These are phyloP conservation scores for Lathyrus tuberosus DNA, from an alignment of 306 rosid genomes.

Conservation along the genomic window DNA sequence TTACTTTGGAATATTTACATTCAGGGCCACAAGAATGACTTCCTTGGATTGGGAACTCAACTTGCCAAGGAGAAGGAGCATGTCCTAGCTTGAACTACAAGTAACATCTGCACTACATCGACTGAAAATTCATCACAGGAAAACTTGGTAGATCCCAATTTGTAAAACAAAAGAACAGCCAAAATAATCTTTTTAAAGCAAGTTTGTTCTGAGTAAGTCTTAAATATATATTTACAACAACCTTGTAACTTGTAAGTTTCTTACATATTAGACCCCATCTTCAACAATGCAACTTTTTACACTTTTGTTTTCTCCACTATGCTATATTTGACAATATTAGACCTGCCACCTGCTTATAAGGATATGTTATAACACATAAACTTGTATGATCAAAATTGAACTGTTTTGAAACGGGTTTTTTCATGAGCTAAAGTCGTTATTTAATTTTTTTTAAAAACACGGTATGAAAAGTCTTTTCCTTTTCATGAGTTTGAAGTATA, in stretches of 20 bases:
- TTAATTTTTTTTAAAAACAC: no score
- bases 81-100: neutral
- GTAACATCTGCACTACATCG: conserved; percentile 30
- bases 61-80: no score
- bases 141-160: conserved; percentile 27
- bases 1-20: conserved; percentile 20
- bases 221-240: conserved; percentile 36
- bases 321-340: no score
- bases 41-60: conserved; percentile 26
- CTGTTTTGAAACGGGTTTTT: no score
- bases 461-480: no score
- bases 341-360: no score
- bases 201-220: conserved; percentile 36
- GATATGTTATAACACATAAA: no score
- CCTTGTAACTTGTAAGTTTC: conserved; percentile 24
- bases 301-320: no score
- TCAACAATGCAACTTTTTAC: neutral
- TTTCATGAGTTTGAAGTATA: no score
- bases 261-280: neutral
- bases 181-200: conserved; percentile 26
- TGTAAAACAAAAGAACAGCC: conserved; percentile 31
- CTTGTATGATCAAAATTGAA: no score
- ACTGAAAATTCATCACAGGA: conserved; percentile 13
- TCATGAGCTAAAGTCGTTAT: no score
- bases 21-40: conserved; percentile 32